Evolutionary conservation across 2,329 filamentous ascomycete genomes (phyloP).

Genomic region (Aspergillus terreus): DNA sequence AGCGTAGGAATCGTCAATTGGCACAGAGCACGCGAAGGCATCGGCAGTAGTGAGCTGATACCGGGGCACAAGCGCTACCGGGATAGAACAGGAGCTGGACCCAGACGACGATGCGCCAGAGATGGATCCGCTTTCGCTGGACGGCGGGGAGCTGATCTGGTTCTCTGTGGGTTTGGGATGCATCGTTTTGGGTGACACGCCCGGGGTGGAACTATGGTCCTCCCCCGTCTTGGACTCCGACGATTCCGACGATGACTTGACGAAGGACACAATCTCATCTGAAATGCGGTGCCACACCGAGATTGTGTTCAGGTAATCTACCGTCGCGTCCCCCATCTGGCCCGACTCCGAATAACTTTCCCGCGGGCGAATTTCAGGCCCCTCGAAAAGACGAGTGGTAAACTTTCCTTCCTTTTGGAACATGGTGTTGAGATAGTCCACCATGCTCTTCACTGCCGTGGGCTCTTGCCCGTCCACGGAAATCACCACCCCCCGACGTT

Average conservation of each 20-base stretch:
- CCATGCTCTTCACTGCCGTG: constrained; percentile 62
- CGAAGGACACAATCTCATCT: constrained; percentile 62
- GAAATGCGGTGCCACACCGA: constrained; percentile 73
- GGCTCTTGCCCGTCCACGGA: constrained; percentile 73
- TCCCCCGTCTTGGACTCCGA: constrained; percentile 15
- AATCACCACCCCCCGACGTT: constrained; percentile 71
- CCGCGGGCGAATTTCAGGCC: constrained; percentile 33
- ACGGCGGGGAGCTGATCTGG: constrained; percentile 29
- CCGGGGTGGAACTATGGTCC: constrained; percentile 16
- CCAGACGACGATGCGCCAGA: constrained; percentile 15
- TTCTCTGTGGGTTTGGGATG: constrained; percentile 27
- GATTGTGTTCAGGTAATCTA: constrained; percentile 65
- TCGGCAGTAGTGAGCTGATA: constrained; percentile 80
- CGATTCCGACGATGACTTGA: constrained; percentile 37
- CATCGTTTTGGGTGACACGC: constrained; percentile 31
- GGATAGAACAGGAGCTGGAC: constrained; percentile 40
- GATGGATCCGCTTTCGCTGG: constrained; percentile 26
- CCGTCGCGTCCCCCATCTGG: constrained; percentile 44
- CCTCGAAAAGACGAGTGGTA: constrained; percentile 47
- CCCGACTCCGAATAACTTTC: constrained; percentile 20
- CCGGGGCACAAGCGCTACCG: constrained; percentile 71
- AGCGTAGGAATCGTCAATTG: constrained; percentile 72
- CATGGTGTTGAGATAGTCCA: constrained; percentile 58
- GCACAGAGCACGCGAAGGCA: constrained; percentile 66
- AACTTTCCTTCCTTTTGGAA: constrained; percentile 53